These are phyloP conservation scores for Poteriospumella lacustris DNA, from an alignment of 108 stramenopile species.

Conservation along the genomic window DNA sequence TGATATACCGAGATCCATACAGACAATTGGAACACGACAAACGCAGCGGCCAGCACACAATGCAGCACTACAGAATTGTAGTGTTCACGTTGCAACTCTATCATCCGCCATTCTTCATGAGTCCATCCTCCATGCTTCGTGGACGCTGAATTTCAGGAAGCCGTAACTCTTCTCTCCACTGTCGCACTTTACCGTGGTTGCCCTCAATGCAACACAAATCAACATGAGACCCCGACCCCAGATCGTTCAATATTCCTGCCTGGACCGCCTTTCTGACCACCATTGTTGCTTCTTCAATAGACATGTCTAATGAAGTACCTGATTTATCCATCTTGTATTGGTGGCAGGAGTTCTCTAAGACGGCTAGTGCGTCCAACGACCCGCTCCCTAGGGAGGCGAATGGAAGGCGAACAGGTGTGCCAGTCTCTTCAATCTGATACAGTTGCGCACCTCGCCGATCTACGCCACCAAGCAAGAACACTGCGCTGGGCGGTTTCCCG, in stretches of 20 bases:
- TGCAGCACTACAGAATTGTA: too few species aligned
- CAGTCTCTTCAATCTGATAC: neutral
- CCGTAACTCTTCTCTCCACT: slow-evolving; percentile 22
- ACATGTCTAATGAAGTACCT: slow-evolving; percentile 68
- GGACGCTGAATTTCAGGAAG: too few species aligned
- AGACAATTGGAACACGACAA: too few species aligned
- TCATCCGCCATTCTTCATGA: too few species aligned
- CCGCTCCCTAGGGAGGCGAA: slow-evolving; percentile 1
- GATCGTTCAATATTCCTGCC: slow-evolving; percentile 95
- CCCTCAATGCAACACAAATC: slow-evolving; percentile 75
- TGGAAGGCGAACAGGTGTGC: neutral
- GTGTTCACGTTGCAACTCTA: too few species aligned
- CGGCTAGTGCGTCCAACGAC: slow-evolving; percentile 38
- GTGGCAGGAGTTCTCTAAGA: slow-evolving; percentile 66
- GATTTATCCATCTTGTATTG: neutral
- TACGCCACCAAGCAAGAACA: neutral
- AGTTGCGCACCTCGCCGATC: neutral
- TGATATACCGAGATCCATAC: too few species aligned
- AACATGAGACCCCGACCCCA: slow-evolving; percentile 83
- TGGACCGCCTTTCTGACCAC: slow-evolving; percentile 84
- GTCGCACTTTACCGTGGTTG: neutral
- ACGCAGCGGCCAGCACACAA: too few species aligned
- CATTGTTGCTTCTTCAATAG: slow-evolving; percentile 77
- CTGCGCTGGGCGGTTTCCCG: neutral
- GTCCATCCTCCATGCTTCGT: too few species aligned